Evolutionary conservation across 768 basidiomycete species (phyloP).

Genomic region (Lentinus brumalis): DNA sequence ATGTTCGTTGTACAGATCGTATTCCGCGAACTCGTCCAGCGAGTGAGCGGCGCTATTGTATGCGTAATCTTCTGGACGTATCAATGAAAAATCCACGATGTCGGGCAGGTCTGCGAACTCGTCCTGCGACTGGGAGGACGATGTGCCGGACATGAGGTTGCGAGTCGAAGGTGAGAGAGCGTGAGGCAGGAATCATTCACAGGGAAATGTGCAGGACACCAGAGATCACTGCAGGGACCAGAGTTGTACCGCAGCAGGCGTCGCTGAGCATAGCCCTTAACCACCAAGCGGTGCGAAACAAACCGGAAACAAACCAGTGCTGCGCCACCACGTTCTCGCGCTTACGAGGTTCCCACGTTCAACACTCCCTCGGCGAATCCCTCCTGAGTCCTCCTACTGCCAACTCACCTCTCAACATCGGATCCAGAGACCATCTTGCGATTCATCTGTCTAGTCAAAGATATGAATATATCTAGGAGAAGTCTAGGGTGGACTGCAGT

Average conservation of each 20-base stretch:
- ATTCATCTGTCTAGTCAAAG: no score
- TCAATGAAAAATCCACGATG: neutral
- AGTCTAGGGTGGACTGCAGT: no score
- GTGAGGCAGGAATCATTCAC: neutral
- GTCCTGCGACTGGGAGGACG: neutral
- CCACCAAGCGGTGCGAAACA: neutral
- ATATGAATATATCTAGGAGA: no score
- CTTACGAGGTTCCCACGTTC: neutral
- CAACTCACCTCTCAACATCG: no score
- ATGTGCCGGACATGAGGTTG: neutral
- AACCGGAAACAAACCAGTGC: neutral
- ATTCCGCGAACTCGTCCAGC: slow-evolving; percentile 51
- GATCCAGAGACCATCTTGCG: no score
- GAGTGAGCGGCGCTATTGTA: neutral
- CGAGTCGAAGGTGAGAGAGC: neutral
- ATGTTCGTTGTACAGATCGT: slow-evolving; percentile 24
- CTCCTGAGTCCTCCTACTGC: no score
- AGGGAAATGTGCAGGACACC: neutral
- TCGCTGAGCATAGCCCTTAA: neutral
- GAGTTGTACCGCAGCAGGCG: no score
- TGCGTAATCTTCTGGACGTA: neutral
- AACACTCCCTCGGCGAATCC: no score
- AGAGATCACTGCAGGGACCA: neutral
- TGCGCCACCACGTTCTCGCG: neutral
- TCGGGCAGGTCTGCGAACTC: neutral